phyloP scores from a whole-genome alignment of 805 yeast species.

The Candida insectalens region DNA sequence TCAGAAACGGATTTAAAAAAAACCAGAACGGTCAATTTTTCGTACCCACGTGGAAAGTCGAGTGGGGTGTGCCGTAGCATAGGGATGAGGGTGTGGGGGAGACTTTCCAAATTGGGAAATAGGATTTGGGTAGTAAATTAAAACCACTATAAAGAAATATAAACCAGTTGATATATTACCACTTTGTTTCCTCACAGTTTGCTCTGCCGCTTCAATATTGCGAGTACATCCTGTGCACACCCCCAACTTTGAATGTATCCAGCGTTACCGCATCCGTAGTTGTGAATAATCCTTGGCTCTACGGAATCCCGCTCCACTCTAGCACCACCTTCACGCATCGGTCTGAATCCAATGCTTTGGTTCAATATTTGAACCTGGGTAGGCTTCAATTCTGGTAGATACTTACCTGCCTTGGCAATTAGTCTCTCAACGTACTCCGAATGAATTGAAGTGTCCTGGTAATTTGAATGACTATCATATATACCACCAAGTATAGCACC shows the following conservation, averaged over 20 bases:
- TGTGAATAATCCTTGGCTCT: conserved; percentile 35
- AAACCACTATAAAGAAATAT: too few species aligned
- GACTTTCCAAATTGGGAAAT: too few species aligned
- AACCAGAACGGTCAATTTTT: too few species aligned
- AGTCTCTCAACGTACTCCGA: conserved; percentile 40
- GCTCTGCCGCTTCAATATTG: neutral
- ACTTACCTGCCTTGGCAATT: conserved; percentile 29
- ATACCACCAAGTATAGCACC: conserved; percentile 56
- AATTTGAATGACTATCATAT: conserved; percentile 15
- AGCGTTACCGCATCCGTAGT: conserved; percentile 40
- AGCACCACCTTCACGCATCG: conserved; percentile 50
- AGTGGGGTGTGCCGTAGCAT: too few species aligned
- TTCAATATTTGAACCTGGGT: conserved; percentile 33
- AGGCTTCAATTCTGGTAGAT: conserved; percentile 41
- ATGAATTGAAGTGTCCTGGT: conserved; percentile 25
- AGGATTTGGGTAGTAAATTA: too few species aligned
- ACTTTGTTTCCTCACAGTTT: too few species aligned
- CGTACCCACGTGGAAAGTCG: too few species aligned
- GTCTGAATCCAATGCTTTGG: conserved; percentile 61
- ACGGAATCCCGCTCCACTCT: conserved; percentile 28
- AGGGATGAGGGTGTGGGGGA: too few species aligned
- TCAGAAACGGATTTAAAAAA: too few species aligned
- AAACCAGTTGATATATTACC: too few species aligned
- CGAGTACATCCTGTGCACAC: conserved; percentile 27
- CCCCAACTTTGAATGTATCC: conserved; percentile 40